Evolutionary conservation across 352 stramenopile genomes (phyloP).

Genomic region (Phytophthora meadii): DNA sequence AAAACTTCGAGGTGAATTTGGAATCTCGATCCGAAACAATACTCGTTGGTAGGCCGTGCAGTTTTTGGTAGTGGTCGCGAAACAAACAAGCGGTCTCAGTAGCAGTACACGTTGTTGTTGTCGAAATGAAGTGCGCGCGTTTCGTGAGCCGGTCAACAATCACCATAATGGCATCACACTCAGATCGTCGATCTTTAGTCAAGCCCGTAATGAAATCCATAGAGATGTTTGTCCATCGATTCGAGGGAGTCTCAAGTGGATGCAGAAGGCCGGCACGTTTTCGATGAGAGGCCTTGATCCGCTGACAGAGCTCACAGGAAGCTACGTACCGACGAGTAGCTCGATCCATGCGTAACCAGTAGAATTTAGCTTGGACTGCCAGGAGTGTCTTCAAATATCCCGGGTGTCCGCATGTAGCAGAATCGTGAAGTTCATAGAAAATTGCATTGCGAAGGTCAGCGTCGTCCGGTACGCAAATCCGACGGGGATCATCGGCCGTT

Average conservation of each 20-base stretch:
- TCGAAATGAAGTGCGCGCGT: not conserved
- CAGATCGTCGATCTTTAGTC: too few relatives aligned
- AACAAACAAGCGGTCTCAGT: not conserved
- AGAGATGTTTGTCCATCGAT: not conserved
- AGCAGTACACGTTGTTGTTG: not conserved
- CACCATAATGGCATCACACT: too few relatives aligned
- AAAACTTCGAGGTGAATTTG: constrained; percentile 32
- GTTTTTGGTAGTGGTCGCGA: constrained; percentile 5
- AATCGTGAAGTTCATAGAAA: not conserved
- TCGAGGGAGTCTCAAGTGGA: not conserved
- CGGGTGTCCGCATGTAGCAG: not conserved
- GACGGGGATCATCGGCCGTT: too few relatives aligned
- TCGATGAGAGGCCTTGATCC: constrained; percentile 1
- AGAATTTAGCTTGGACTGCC: not conserved
- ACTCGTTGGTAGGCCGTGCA: not conserved
- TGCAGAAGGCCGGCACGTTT: not conserved
- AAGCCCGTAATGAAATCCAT: not conserved
- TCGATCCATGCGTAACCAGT: not conserved
- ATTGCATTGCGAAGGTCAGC: not conserved
- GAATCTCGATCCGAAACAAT: constrained; percentile 20
- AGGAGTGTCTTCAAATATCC: not conserved
- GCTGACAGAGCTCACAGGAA: constrained; percentile 3
- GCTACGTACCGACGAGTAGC: not conserved
- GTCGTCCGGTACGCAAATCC: not conserved
- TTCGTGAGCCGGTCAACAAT: too few relatives aligned